Evolutionary conservation across 179 eudicot species (phyloP).

Genomic region (Beta corolliflora): DNA sequence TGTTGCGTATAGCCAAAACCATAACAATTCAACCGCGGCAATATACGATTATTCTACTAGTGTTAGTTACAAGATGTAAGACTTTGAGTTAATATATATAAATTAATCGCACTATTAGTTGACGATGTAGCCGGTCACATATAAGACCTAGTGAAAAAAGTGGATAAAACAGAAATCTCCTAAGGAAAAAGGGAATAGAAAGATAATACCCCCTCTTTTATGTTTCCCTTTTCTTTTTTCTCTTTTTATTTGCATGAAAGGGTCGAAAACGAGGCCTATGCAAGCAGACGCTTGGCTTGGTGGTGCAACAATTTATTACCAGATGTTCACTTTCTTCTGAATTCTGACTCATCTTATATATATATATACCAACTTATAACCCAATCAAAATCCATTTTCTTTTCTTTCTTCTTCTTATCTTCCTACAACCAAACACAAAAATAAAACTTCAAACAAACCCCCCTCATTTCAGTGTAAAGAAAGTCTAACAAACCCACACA

Average conservation of each 20-base stretch:
- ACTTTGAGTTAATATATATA: too few species aligned
- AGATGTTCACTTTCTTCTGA: constrained; percentile 24
- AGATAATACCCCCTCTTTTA: background rate
- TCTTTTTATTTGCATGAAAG: constrained; percentile 21
- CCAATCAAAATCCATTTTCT: background rate
- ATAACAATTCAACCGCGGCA: too few species aligned
- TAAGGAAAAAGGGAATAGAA: too few species aligned
- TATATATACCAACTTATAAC: background rate
- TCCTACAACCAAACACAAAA: constrained; percentile 2
- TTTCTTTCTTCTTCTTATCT: background rate
- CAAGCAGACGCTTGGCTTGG: constrained; percentile 25
- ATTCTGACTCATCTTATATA: background rate
- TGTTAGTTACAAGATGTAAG: too few species aligned
- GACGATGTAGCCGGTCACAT: too few species aligned
- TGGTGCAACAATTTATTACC: constrained; percentile 26
- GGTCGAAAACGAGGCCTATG: constrained; percentile 23
- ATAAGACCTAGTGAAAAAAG: too few species aligned
- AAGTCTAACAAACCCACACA: background rate
- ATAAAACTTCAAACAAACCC: background rate
- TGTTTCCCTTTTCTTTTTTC: background rate
- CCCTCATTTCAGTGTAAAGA: background rate
- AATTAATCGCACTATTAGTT: too few species aligned
- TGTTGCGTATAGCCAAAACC: too few species aligned
- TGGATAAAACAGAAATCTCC: too few species aligned
- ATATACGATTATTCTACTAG: too few species aligned